Base-by-base conservation (phyloP, 2,329 filamentous ascomycete genomes). In the Claviceps pusilla region DNA sequence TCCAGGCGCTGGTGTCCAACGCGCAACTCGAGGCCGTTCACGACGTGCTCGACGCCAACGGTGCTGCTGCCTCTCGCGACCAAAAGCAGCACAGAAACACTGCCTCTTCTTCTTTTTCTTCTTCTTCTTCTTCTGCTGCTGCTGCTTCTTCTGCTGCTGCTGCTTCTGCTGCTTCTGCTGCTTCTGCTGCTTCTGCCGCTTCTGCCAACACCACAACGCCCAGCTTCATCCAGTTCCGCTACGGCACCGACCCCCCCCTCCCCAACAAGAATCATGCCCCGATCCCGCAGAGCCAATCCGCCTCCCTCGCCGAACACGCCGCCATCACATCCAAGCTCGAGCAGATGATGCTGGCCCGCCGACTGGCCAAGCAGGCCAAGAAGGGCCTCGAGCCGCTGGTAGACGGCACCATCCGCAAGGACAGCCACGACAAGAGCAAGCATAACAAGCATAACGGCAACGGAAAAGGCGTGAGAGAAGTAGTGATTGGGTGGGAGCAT, bases 1-100 rank as follows among this genome's bases (percentile, higher is more conserved):
- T 98, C 3, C 93, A 98, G 68, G 93, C 91, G 0, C 78, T 98
- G 7, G 83, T 97, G 47, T 96, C 95, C 63, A 98, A 98, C 61
- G 90, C 93, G 0, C 93, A 98, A 66, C 78, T 98, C 6, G 91
- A 97, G 71, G 93, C 93, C 33, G 96, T 98, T 59, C 93, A 98
- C 65, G 90, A 96, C 60, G 83, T 94, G 2, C 78, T 98, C 0
- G 82, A 53, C 80, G 84, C 59, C 5, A 59, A 62, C 33, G 45
- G 9, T 74, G 81, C 24, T 24, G 24, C 24, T 24, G 24, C 62
- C 19, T 62, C 58, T 39, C 67, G 65, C 48, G 45, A 16, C 52
- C 65, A 66, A 10, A 54, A 35, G 59, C n/a, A 52, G 33, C 16
- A 42, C 33, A 48, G 24, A 14, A 16, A 43, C 52, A n/a, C 0